Percentiles rank a stretch among this genome's conserved stretches.
phyloP scores from a whole-genome alignment of 495 filamentous ascomycete species.

The Chaetomium fimeti region DNA sequence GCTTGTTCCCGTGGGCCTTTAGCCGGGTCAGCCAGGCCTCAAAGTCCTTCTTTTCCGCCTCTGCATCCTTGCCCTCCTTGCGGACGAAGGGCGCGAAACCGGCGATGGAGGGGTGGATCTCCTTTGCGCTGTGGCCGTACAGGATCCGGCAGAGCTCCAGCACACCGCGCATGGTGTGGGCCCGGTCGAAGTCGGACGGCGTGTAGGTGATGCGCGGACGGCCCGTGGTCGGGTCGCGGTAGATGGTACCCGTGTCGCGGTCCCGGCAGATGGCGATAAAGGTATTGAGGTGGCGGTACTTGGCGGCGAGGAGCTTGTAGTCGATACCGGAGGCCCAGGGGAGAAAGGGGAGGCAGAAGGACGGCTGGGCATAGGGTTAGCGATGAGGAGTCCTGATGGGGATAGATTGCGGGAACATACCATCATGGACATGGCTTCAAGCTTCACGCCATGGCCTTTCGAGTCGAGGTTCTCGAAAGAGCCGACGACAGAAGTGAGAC shows the following conservation, averaged over 20 bases:
- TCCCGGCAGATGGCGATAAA: conserved; percentile 73
- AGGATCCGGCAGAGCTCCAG: conserved; percentile 69
- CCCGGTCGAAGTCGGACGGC: conserved; percentile 65
- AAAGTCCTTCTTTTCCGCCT: conserved; percentile 27
- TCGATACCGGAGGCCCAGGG: conserved; percentile 64
- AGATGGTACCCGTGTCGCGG: conserved; percentile 69
- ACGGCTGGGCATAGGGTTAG: conserved; percentile 29
- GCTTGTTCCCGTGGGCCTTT: conserved; percentile 48
- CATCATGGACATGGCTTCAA: conserved; percentile 69
- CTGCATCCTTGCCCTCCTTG: conserved; percentile 2
- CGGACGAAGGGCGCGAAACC: conserved; percentile 69
- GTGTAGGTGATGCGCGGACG: conserved; percentile 64
- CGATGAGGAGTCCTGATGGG: neutral
- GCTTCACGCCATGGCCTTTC: conserved; percentile 77
- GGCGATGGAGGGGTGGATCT: conserved; percentile 64
- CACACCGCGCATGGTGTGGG: conserved; percentile 68
- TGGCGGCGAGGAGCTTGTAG: conserved; percentile 63
- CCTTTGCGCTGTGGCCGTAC: conserved; percentile 71
- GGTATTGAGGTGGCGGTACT: conserved; percentile 60
- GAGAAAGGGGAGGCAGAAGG: conserved; percentile 51
- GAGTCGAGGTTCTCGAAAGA: conserved; percentile 82
- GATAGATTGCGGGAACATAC: conserved; percentile 27
- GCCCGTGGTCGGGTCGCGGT: conserved; percentile 68
- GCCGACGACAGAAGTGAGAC: conserved; percentile 69
- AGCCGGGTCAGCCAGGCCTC: conserved; percentile 61